A percentile compares a stretch with the other conserved stretches of the same genome.
phyloP scores from a whole-genome alignment of 768 basidiomycete species.

The Calocera cornea region DNA sequence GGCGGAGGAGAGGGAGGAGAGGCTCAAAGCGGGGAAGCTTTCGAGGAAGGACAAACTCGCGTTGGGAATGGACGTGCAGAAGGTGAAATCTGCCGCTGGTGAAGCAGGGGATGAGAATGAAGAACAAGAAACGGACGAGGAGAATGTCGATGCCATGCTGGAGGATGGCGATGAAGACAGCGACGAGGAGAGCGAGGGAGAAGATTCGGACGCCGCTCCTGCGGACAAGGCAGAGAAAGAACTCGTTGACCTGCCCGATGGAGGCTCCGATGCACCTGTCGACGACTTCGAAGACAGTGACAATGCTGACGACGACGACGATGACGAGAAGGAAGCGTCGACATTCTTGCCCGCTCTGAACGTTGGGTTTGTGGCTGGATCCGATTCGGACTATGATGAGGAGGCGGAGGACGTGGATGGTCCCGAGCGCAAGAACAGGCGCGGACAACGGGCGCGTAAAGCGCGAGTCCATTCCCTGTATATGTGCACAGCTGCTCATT shows the following conservation, averaged over 20 bases:
- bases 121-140: slow-evolving; percentile 16
- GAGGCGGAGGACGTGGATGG: slow-evolving; percentile 35
- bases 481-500: slow-evolving; percentile 9
- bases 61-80: neutral
- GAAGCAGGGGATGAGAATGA: slow-evolving; percentile 16
- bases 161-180: slow-evolving; percentile 3
- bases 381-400: slow-evolving; percentile 61
- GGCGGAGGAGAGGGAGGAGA: slow-evolving; percentile 22
- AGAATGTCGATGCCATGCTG: neutral
- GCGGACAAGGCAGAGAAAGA: too few relatives aligned
- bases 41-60: slow-evolving; percentile 11
- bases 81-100: neutral
- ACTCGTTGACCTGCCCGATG: slow-evolving; percentile 10
- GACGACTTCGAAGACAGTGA: slow-evolving; percentile 15
- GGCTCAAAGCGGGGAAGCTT: slow-evolving; percentile 10
- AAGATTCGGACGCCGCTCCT: too few relatives aligned
- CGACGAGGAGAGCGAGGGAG: neutral
- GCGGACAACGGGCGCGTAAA: slow-evolving; percentile 86
- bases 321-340: slow-evolving; percentile 27
- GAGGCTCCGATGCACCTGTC: slow-evolving; percentile 24
- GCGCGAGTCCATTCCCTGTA: slow-evolving; percentile 48
- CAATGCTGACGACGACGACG: slow-evolving; percentile 15
- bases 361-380: slow-evolving; percentile 68
- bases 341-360: slow-evolving; percentile 82
- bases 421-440: slow-evolving; percentile 61